These are phyloP conservation scores for Yamadazyma ubonensis DNA, from an alignment of 805 yeast genomes.

Conservation along the genomic window DNA sequence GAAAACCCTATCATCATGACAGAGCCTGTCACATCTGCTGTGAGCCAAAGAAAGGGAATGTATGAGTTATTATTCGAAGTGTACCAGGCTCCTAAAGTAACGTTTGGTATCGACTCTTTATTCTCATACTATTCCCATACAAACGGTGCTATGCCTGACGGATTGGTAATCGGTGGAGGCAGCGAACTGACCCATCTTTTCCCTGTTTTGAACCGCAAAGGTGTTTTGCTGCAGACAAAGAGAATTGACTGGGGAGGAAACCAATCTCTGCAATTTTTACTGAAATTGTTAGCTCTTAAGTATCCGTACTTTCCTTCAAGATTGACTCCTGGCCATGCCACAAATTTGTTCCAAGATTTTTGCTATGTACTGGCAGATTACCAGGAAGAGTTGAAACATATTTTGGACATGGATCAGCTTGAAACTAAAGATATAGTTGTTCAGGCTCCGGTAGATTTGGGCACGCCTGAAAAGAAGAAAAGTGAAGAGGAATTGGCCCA, in stretches of 20 bases:
- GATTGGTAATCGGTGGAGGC: constrained; percentile 81
- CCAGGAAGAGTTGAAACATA: constrained; percentile 54
- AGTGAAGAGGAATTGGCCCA: constrained; percentile 76
- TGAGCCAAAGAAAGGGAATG: constrained; percentile 67
- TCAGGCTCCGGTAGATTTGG: constrained; percentile 73
- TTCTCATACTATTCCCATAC: constrained; percentile 72
- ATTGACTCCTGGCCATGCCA: constrained; percentile 60
- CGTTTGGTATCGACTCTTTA: constrained; percentile 80
- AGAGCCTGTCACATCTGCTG: constrained; percentile 72
- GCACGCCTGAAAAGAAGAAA: constrained; percentile 66
- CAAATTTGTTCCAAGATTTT: constrained; percentile 66
- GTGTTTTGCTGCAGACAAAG: constrained; percentile 64
- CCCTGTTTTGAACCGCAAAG: constrained; percentile 74
- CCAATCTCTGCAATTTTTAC: constrained; percentile 63
- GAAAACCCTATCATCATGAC: constrained; percentile 79
- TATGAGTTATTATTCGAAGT: constrained; percentile 85
- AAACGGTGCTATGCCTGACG: constrained; percentile 36
- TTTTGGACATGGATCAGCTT: constrained; percentile 60
- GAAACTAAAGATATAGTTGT: constrained; percentile 70
- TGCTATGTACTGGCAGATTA: constrained; percentile 77
- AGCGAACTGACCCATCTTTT: constrained; percentile 78
- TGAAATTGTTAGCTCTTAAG: constrained; percentile 65
- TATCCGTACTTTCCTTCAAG: constrained; percentile 90
- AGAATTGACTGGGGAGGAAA: constrained; percentile 93
- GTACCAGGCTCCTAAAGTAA: constrained; percentile 69